Conservation (phyloP, 1,284 basidiomycete species). For the Coniferiporia sulphurascens region DNA sequence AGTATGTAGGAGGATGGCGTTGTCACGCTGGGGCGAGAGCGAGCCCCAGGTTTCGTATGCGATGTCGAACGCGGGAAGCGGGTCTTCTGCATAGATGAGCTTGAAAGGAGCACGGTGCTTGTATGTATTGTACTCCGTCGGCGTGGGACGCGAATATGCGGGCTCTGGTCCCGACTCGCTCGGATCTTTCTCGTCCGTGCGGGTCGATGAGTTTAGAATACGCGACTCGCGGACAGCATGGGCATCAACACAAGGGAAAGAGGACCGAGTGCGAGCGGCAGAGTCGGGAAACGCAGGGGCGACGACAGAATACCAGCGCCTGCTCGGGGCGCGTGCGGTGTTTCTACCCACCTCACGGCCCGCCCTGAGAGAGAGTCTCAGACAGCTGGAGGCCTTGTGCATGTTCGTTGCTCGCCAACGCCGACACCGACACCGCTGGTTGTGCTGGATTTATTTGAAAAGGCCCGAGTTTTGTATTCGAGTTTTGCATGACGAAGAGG, state of each 20-base stretch:
- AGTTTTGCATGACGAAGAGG: neutral
- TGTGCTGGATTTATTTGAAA: neutral
- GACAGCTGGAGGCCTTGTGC: neutral
- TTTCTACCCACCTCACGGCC: neutral
- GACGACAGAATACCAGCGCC: neutral
- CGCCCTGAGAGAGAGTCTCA: neutral
- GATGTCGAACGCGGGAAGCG: conserved; percentile 77
- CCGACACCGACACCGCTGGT: neutral
- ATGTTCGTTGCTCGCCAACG: neutral
- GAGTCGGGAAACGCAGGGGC: neutral
- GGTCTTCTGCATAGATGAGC: conserved; percentile 62
- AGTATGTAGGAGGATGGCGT: conserved; percentile 96
- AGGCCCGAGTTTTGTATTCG: too few species aligned
- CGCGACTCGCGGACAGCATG: conserved; percentile 61
- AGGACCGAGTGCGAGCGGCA: conserved; percentile 28
- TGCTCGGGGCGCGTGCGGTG: neutral
- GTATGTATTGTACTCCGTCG: conserved; percentile 63
- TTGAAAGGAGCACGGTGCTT: conserved; percentile 59
- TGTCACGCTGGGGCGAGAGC: conserved; percentile 73
- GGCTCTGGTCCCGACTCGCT: conserved; percentile 65
- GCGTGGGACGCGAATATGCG: conserved; percentile 70
- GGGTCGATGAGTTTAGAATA: conserved; percentile 29
- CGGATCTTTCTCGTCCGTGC: conserved; percentile 19
- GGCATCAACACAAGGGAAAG: conserved; percentile 75
- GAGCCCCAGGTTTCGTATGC: conserved; percentile 99